Percentiles rank a stretch among this genome's conserved stretches.
These are phyloP conservation scores for Kodamaea kakaduensis DNA, from an alignment of 805 yeast genomes.

Conservation along the genomic window DNA sequence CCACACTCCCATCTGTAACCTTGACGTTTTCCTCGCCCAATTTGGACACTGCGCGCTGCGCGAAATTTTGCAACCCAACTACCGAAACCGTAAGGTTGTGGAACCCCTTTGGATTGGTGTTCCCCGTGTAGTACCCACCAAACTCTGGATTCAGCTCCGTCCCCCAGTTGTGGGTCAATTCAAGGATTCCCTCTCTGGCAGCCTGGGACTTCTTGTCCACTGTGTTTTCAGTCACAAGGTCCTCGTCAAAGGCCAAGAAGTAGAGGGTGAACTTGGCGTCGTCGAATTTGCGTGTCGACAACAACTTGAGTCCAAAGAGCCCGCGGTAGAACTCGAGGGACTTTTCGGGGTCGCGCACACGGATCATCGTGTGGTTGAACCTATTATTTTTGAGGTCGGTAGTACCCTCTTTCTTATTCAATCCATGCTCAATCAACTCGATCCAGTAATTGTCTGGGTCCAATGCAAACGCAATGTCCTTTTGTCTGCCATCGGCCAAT, in stretches of 20 bases:
- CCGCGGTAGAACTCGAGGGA: constrained; percentile 77
- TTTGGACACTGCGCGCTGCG: constrained; percentile 47
- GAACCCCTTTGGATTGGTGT: constrained; percentile 73
- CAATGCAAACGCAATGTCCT: constrained; percentile 86
- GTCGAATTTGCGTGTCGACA: constrained; percentile 52
- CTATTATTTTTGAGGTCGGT: constrained; percentile 42
- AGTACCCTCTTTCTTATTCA: constrained; percentile 36
- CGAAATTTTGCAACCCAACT: constrained; percentile 51
- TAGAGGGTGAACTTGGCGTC: constrained; percentile 80
- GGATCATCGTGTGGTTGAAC: constrained; percentile 88
- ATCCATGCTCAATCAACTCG: constrained; percentile 67
- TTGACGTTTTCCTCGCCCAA: constrained; percentile 20
- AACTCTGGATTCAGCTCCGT: constrained; percentile 79
- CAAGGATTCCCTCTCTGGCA: constrained; percentile 66
- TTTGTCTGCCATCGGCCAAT: constrained; percentile 86
- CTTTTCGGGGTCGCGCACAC: constrained; percentile 78
- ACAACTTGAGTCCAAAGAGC: constrained; percentile 75
- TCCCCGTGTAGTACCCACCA: constrained; percentile 73
- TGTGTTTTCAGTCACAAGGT: constrained; percentile 40
- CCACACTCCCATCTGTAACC: not conserved
- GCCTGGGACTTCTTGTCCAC: constrained; percentile 32
- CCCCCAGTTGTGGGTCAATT: constrained; percentile 94
- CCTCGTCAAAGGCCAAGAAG: constrained; percentile 72
- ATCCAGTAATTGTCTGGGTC: constrained; percentile 98
- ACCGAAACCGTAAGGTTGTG: constrained; percentile 78